Percentiles rank a stretch among this genome's conserved stretches.
Evolutionary conservation across 495 filamentous ascomycete genomes (phyloP).

Genomic region (Rhypophila decipiens): DNA sequence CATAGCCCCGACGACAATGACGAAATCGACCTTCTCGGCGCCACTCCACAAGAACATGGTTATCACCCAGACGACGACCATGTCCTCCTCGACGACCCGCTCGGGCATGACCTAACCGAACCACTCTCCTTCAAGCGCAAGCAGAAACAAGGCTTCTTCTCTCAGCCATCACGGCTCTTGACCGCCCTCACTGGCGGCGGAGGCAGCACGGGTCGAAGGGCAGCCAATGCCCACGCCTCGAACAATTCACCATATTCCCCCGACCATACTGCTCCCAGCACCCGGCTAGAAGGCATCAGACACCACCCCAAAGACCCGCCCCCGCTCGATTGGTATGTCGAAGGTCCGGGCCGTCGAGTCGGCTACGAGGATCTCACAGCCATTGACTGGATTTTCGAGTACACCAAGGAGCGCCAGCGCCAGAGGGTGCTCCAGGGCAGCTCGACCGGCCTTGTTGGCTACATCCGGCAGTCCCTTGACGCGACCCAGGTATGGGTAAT

Average conservation of each 20-base stretch:
- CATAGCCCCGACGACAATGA: neutral
- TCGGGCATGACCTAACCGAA: conserved; percentile 40
- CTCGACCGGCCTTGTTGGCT: conserved; percentile 65
- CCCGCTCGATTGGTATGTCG: conserved; percentile 79
- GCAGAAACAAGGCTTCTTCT: conserved; percentile 51
- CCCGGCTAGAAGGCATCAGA: conserved; percentile 1
- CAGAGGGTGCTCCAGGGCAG: conserved; percentile 66
- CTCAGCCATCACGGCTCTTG: conserved; percentile 47
- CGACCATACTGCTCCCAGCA: neutral
- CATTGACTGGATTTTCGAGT: conserved; percentile 99
- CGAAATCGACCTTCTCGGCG: conserved; percentile 23
- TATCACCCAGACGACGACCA: conserved; percentile 36
- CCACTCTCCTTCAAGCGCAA: conserved; percentile 83
- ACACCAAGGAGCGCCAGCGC: conserved; percentile 91
- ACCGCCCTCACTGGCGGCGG: conserved; percentile 47
- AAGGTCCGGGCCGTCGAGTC: conserved; percentile 84
- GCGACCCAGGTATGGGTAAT: conserved; percentile 88
- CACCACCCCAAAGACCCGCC: conserved; percentile 52
- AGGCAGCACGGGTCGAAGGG: conserved; percentile 1
- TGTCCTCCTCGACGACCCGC: conserved; percentile 41
- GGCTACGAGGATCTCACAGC: conserved; percentile 96
- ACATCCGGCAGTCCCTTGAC: conserved; percentile 66
- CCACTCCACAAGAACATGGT: too few species aligned
- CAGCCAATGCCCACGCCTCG: neutral
- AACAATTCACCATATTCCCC: neutral